phyloP scores from a whole-genome alignment of 371 early-diverging fungal species.

The Mucor velutinosus region DNA sequence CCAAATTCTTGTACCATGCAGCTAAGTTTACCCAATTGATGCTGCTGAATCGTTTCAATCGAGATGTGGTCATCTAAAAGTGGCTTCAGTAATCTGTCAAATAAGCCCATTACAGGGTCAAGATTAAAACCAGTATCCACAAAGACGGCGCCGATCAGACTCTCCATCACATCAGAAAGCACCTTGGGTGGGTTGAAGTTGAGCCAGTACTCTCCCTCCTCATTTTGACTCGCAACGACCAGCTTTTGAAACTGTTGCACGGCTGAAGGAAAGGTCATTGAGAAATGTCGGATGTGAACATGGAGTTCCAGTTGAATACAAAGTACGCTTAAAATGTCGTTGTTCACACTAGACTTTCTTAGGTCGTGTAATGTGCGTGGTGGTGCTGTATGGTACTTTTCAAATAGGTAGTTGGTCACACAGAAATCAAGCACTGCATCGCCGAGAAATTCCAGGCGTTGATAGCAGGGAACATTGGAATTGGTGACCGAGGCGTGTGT shows the following conservation, averaged over 20 bases:
- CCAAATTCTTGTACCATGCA: constrained; percentile 39
- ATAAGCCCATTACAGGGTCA: constrained; percentile 46
- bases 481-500: constrained; percentile 77
- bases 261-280: constrained; percentile 43
- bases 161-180: constrained; percentile 87
- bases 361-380: constrained; percentile 73
- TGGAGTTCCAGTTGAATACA: constrained; percentile 64
- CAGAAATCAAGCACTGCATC: constrained; percentile 86
- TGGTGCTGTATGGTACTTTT: constrained; percentile 49
- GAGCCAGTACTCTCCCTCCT: constrained; percentile 66
- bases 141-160: constrained; percentile 87
- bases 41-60: constrained; percentile 43
- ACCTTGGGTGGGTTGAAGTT: constrained; percentile 80
- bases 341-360: constrained; percentile 82
- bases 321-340: constrained; percentile 76
- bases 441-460: constrained; percentile 92
- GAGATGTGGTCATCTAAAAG: constrained; percentile 52
- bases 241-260: constrained; percentile 46
- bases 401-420: constrained; percentile 70
- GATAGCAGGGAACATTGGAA: constrained; percentile 67
- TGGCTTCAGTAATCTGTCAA: constrained; percentile 51
- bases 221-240: constrained; percentile 35
- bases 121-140: constrained; percentile 78
- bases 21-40: constrained; percentile 46
- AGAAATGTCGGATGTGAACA: constrained; percentile 64